Base-by-base conservation (phyloP, 2,329 filamentous ascomycete species). In the Monosporascus sp. region DNA sequence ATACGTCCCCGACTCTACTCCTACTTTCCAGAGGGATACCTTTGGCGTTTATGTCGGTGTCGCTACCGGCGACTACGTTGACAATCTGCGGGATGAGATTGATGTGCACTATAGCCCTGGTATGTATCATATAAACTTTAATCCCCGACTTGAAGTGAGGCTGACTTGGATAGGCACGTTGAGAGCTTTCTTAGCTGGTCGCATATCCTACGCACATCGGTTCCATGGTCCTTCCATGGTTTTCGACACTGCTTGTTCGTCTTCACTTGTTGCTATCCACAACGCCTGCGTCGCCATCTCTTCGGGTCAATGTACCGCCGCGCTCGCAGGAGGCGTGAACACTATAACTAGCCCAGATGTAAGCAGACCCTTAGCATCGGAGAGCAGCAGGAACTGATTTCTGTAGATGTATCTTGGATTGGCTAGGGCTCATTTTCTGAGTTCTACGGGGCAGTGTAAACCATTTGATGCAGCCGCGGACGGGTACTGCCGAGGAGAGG, bases 171-270 rank as follows among this genome's bases (percentile, higher is more conserved):
- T n/a, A 45, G 43, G 43, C 43, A 64, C 56, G 14, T 46, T 61
- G 6, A 43, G 55, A 43, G 51, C 54, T 11, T 64, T 62, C 41
- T 36, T 56, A 5, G 56, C 52, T n/a, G 61, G 59, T 4, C 51
- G 66, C 0, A 58, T 70, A 2, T 61, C 58, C 7, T 61, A 70
- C 27, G 51, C 59, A 5, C 70, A 65, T 19, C 56, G 65, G 8
- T 59, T 66, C 3, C 52, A 59, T 8, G 69, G 69, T 0, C 65
- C 67, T 2, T 59, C 56, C 24, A 50, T 60, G 2, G 58, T 57
- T 7, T 34, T 62, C 1, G 61, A 70, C 48, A 69, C 66, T 0
- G 68, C 64, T 5, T 72, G 70, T 51, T 70, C 69, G 0, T 65
- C 65, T 0, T 66, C 66, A 0, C 9, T 69, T 1, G 62, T 64